A percentile compares a stretch with the other conserved stretches of the same genome.
These are phyloP conservation scores for Tuber brumale DNA, from an alignment of 495 filamentous ascomycete species.

Conservation along the genomic window DNA sequence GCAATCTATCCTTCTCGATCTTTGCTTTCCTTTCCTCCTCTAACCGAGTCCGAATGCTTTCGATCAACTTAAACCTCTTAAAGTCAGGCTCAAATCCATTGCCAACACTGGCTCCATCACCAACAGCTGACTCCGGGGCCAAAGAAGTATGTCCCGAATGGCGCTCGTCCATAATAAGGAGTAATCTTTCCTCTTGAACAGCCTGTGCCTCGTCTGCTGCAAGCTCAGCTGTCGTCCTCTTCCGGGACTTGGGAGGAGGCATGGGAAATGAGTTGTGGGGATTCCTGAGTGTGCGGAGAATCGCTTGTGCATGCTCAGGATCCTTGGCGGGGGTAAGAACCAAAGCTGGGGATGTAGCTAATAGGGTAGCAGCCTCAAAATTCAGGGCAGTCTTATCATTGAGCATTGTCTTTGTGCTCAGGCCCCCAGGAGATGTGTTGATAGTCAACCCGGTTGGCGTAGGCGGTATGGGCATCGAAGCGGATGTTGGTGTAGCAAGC, in stretches of 20 bases:
- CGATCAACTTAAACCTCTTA: slow-evolving; percentile 81
- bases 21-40: slow-evolving; percentile 63
- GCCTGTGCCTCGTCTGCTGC: slow-evolving; percentile 87
- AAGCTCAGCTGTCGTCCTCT: slow-evolving; percentile 88
- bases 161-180: slow-evolving; percentile 89
- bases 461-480: slow-evolving; percentile 55
- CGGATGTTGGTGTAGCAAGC: slow-evolving; percentile 59
- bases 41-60: slow-evolving; percentile 70
- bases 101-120: slow-evolving; percentile 65
- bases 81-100: slow-evolving; percentile 76
- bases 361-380: slow-evolving; percentile 64
- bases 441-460: slow-evolving; percentile 52
- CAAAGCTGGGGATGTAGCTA: slow-evolving; percentile 64
- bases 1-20: slow-evolving; percentile 53
- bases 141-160: slow-evolving; percentile 54
- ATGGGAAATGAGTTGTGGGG: slow-evolving; percentile 67
- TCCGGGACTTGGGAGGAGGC: slow-evolving; percentile 79
- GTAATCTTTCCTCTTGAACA: slow-evolving; percentile 78
- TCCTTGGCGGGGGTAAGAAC: slow-evolving; percentile 66
- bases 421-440: slow-evolving; percentile 47
- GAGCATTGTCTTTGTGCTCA: slow-evolving; percentile 63
- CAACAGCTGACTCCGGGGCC: slow-evolving; percentile 57
- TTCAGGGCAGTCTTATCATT: slow-evolving; percentile 61
- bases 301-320: slow-evolving; percentile 57
- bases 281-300: slow-evolving; percentile 64